Conservation (phyloP, 148 eudicot species). For the Rhododendron ferrugineum region DNA sequence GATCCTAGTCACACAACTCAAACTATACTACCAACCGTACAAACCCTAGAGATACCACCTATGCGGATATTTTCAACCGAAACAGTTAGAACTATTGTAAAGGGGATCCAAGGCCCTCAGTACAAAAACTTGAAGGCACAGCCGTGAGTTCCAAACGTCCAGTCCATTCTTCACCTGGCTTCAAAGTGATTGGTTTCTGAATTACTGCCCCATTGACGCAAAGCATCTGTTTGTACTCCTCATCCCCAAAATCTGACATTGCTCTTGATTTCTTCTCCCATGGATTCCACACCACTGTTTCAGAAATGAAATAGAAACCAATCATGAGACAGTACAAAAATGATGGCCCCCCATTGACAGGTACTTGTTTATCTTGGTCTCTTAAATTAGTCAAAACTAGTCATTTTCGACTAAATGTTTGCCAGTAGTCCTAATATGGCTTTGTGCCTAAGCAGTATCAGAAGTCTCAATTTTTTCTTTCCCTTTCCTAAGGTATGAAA, state of each 20-base stretch:
- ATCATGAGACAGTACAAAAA: background rate
- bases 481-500: too few species aligned
- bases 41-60: background rate
- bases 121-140: conserved; percentile 63
- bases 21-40: background rate
- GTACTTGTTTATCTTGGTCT: too few species aligned
- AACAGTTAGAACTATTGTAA: background rate
- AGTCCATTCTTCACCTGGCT: conserved; percentile 90
- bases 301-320: background rate
- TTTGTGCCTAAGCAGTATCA: background rate
- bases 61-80: background rate
- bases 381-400: background rate
- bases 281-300: conserved; percentile 82
- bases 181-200: conserved; percentile 62
- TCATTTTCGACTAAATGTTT: background rate
- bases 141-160: conserved; percentile 57
- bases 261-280: conserved; percentile 88
- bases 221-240: conserved; percentile 79
- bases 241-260: conserved; percentile 71
- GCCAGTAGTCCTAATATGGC: too few species aligned
- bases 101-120: conserved; percentile 50
- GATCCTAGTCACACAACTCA: background rate
- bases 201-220: conserved; percentile 81
- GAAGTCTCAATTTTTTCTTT: background rate
- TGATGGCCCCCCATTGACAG: background rate